phyloP scores from a whole-genome alignment of 768 basidiomycete species.

The Mycena venus region DNA sequence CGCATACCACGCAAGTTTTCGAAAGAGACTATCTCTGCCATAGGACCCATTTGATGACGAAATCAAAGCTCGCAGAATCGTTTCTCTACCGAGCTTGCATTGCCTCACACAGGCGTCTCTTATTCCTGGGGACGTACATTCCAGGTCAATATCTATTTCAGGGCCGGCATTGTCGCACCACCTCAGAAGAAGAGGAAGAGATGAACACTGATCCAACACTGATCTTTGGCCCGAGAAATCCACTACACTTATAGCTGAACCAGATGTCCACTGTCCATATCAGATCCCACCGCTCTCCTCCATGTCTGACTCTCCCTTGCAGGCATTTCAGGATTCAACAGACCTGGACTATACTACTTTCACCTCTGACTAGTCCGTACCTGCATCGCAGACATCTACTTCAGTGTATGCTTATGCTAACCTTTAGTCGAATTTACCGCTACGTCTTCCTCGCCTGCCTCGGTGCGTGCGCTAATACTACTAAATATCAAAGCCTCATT shows the following conservation, averaged over 20 bases:
- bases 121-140: too few relatives aligned
- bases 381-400: conserved; percentile 8
- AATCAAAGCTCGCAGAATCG: too few relatives aligned
- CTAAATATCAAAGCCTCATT: conserved; percentile 12
- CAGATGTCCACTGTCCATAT: conserved; percentile 9
- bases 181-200: too few relatives aligned
- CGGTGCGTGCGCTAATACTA: conserved; percentile 16
- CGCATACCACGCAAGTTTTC: too few relatives aligned
- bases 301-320: conserved; percentile 16
- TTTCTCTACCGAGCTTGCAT: too few relatives aligned
- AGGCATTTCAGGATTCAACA: conserved; percentile 16
- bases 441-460: conserved; percentile 17
- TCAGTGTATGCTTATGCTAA: conserved; percentile 20
- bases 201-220: too few relatives aligned
- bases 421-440: conserved; percentile 21
- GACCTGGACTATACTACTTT: conserved; percentile 19
- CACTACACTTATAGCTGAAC: not conserved
- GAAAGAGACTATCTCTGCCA: too few relatives aligned
- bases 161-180: too few relatives aligned
- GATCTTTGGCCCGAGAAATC: too few relatives aligned
- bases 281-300: conserved; percentile 15
- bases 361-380: conserved; percentile 18
- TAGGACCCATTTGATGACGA: too few relatives aligned
- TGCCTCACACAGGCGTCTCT: too few relatives aligned
- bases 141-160: too few relatives aligned